Conservation (phyloP, 2,329 filamentous ascomycete species). For the Diaporthe sp. region DNA sequence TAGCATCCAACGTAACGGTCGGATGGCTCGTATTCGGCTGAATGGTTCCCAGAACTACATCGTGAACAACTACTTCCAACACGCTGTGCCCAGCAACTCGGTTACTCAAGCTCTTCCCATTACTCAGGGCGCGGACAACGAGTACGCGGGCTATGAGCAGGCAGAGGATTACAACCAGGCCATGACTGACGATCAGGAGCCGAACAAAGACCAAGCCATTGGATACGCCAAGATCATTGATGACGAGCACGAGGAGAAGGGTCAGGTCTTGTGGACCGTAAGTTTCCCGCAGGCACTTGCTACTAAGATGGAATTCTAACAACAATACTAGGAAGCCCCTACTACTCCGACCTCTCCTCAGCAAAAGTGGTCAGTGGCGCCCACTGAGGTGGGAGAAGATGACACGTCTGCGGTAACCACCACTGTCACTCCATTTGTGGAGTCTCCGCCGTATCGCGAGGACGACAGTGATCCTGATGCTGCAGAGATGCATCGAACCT, state of each 20-base stretch:
- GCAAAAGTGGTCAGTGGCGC: background rate
- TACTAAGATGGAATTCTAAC: too few species aligned
- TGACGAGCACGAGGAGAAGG: background rate
- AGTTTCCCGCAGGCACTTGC: background rate
- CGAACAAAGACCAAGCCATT: background rate
- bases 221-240: background rate
- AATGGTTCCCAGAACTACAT: background rate
- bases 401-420: too few species aligned
- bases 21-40: background rate
- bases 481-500: too few species aligned
- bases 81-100: too few species aligned
- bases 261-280: background rate
- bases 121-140: background rate
- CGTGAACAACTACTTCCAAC: background rate
- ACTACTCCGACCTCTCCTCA: background rate
- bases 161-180: background rate
- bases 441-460: too few species aligned
- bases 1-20: background rate
- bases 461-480: too few species aligned
- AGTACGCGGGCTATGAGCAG: too few species aligned
- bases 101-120: background rate
- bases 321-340: background rate
- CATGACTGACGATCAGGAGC: fast-evolving
- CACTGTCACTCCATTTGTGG: too few species aligned
- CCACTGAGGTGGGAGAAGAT: too few species aligned